Evolutionary conservation across 768 basidiomycete species (phyloP).

Genomic region (Xerocomellus dryophilus): DNA sequence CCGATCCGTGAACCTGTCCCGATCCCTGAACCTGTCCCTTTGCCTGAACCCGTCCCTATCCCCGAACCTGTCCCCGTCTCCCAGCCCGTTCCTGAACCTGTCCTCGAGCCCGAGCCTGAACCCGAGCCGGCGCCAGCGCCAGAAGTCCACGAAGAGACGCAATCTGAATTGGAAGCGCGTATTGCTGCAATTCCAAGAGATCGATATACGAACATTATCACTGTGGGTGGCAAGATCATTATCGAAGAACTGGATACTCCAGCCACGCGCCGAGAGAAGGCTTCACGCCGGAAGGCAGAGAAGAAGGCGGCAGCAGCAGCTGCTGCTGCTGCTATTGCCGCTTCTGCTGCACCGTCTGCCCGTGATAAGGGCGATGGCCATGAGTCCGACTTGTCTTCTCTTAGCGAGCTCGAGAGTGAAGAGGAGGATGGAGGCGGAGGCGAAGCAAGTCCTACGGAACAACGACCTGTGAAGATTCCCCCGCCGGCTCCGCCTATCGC

Average conservation of each 20-base stretch:
- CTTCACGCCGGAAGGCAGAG: slow-evolving; percentile 43
- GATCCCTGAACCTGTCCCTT: not conserved
- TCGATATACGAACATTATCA: slow-evolving; percentile 29
- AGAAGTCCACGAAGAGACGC: slow-evolving; percentile 7
- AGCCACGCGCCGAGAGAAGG: slow-evolving; percentile 59
- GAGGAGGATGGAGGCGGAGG: slow-evolving; percentile 17
- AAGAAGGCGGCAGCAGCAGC: slow-evolving; percentile 25
- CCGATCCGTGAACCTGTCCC: not conserved
- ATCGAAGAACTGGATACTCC: slow-evolving; percentile 76
- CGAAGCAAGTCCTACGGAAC: slow-evolving; percentile 6
- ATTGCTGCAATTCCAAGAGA: slow-evolving; percentile 28
- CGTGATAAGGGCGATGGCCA: slow-evolving; percentile 17
- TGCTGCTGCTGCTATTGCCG: slow-evolving; percentile 21
- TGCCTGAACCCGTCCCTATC: not conserved
- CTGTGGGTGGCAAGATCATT: slow-evolving; percentile 51
- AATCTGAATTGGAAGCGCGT: slow-evolving; percentile 25
- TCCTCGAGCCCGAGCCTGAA: not conserved
- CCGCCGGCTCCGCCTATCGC: slow-evolving; percentile 6
- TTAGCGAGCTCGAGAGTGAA: slow-evolving; percentile 44
- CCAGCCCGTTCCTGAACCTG: not conserved
- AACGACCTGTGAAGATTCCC: not conserved
- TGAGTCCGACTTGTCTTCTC: slow-evolving; percentile 44
- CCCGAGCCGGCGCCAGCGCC: not conserved
- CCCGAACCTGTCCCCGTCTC: not conserved
- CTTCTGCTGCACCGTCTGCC: not conserved